Percentiles rank a stretch among this genome's conserved stretches.
phyloP scores from a whole-genome alignment of 2,329 filamentous ascomycete species.

The Botrytis squamosa region DNA sequence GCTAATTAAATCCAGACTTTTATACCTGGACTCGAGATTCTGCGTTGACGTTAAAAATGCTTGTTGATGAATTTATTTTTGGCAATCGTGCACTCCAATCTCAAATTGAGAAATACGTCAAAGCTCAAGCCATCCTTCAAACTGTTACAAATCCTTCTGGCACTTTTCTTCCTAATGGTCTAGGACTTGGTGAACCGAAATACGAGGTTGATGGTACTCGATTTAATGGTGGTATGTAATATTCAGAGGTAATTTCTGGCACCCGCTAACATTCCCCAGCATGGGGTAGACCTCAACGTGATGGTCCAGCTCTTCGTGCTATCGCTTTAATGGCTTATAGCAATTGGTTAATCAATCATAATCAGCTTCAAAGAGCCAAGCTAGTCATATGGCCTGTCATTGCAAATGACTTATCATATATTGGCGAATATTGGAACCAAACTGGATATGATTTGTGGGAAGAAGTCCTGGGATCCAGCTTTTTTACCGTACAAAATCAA shows the following conservation, averaged over 20 bases:
- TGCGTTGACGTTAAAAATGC: constrained; percentile 66
- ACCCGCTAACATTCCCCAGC: constrained; percentile 15
- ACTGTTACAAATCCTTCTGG: constrained; percentile 55
- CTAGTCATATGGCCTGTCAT: constrained; percentile 70
- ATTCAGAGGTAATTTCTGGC: background rate
- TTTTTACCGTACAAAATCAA: constrained; percentile 71
- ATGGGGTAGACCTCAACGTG: constrained; percentile 67
- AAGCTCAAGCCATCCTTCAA: constrained; percentile 59
- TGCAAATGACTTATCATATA: constrained; percentile 71
- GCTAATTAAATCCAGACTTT: constrained; percentile 53
- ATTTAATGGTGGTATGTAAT: constrained; percentile 52
- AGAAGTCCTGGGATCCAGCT: constrained; percentile 73
- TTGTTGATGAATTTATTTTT: constrained; percentile 63
- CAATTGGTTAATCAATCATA: constrained; percentile 68
- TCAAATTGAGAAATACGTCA: constrained; percentile 65
- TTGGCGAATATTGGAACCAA: constrained; percentile 67
- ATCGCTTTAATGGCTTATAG: constrained; percentile 71
- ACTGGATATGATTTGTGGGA: constrained; percentile 78
- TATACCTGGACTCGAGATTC: constrained; percentile 77
- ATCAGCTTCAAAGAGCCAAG: constrained; percentile 44
- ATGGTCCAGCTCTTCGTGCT: constrained; percentile 74
- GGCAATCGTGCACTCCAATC: constrained; percentile 49
- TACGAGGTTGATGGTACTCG: constrained; percentile 62
- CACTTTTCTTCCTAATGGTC: constrained; percentile 43
- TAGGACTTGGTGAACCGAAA: constrained; percentile 69